Base-by-base conservation (phyloP, 2,329 filamentous ascomycete species). In the Verticillium klebahnii region DNA sequence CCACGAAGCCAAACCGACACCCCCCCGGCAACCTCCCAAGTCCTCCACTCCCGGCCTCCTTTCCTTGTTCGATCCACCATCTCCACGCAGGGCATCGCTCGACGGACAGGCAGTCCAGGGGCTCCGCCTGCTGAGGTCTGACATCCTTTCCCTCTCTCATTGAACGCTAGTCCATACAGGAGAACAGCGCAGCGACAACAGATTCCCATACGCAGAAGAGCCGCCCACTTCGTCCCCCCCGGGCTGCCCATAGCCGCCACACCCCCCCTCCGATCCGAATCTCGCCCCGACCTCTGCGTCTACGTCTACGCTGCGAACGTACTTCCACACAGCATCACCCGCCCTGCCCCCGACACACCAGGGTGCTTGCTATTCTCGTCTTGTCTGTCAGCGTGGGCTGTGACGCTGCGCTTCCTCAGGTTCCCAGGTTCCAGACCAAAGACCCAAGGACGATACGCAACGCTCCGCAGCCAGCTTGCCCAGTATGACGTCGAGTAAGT, bases 401-500 rank as follows among this genome's bases (percentile, higher is more conserved):
- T 59, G 32, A 59, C 58, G 45, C 57, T 50, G 57, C 39, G 45
- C 45, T 52, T 52, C 19, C 19, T 25, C 45, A 23, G 45, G 45
- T 52, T 40, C 45, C 45, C 23, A 52, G 45, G 45, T 52, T 19
- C 45, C 45, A 23, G 23, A 52, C 45, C 45, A 52, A 52, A 52
- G 45, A n/a, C 19, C 23, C 19, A 23, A 52, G 45, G n/a, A 23
- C 45, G 19, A 25, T 23, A 23, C n/a, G 45, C 45, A 52, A 52
- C 11, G 45, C 45, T 52, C 19, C 45, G 45, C 45, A 52, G 54
- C 25, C 37, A 37, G n/a, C 59, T 71, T 71, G 70, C 73, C 73
- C 74, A 75, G 68, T 67, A 80, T 80, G 77, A 74, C 77, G 71
- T 78, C 78, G 69, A 76, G 75, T 77, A 80, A 79, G 77, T 79